A percentile compares a stretch with the other conserved stretches of the same genome.
These are phyloP conservation scores for Macrophomina tecta DNA, from an alignment of 2,329 filamentous ascomycete genomes.

Conservation along the genomic window DNA sequence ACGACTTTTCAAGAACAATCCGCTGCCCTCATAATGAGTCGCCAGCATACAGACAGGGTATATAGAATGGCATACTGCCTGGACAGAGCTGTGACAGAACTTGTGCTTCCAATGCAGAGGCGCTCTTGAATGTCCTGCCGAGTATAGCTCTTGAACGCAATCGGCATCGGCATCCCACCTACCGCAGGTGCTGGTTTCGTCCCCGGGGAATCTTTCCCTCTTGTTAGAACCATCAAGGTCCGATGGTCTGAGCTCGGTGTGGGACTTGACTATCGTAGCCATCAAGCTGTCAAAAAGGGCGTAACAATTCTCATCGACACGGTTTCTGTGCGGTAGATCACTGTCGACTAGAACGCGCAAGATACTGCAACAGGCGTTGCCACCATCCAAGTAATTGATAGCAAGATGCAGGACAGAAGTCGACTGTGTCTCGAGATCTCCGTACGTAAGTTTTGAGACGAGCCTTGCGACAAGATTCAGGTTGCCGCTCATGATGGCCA, in stretches of 20 bases:
- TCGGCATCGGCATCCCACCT: constrained; percentile 51
- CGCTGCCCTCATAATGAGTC: background rate
- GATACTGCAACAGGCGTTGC: background rate
- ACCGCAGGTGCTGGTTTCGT: constrained; percentile 52
- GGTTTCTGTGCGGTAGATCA: too few species aligned
- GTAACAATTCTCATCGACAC: constrained; percentile 41
- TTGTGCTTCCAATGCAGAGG: constrained; percentile 52
- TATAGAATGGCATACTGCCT: constrained; percentile 48
- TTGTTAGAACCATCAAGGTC: constrained; percentile 37
- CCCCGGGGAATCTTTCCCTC: constrained; percentile 42
- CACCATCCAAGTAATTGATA: background rate
- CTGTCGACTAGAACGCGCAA: background rate
- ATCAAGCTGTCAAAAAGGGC: constrained; percentile 50
- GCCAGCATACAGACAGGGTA: background rate
- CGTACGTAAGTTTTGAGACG: background rate
- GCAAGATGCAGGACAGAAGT: background rate
- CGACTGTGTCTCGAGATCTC: background rate
- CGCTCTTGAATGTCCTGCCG: constrained; percentile 36
- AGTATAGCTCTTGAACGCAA: constrained; percentile 40
- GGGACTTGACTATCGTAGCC: constrained; percentile 45
- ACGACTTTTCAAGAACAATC: background rate
- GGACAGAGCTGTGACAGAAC: constrained; percentile 52
- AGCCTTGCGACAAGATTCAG: constrained; percentile 15
- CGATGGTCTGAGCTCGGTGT: constrained; percentile 39
- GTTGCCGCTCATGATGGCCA: constrained; percentile 35